A percentile compares a stretch with the other conserved stretches of the same genome.
Evolutionary conservation across 257 asterid species (phyloP).

Genomic region (Leonotis leonurus): DNA sequence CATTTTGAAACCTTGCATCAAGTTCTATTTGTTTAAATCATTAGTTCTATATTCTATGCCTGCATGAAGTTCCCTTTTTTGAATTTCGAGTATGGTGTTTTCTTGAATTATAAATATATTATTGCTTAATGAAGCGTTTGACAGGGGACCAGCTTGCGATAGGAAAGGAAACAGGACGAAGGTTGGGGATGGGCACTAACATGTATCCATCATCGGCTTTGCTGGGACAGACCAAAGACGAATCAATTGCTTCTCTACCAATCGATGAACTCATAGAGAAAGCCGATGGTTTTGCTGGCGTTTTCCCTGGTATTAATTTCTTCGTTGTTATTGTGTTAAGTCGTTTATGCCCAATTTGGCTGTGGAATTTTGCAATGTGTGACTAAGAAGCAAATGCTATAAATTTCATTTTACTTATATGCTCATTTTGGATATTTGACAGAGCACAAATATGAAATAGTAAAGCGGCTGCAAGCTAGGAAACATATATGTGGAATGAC

Average conservation of each 20-base stretch:
- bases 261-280: constrained; percentile 92
- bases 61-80: too few relatives aligned
- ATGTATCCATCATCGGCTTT: constrained; percentile 97
- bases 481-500: constrained; percentile 99
- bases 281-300: constrained; percentile 99
- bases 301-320: constrained; percentile 92
- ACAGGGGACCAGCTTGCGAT: constrained; percentile 97
- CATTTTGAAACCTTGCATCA: too few relatives aligned
- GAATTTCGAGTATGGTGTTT: not conserved
- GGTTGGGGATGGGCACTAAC: constrained; percentile 98
- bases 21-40: too few relatives aligned
- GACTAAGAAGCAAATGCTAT: too few relatives aligned
- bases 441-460: constrained; percentile 98
- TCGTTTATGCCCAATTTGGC: not conserved
- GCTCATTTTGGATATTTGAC: constrained; percentile 11
- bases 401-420: not conserved
- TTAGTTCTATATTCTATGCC: too few relatives aligned
- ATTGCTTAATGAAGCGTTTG: constrained; percentile 4
- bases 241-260: constrained; percentile 89
- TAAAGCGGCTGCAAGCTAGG: constrained; percentile 93
- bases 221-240: constrained; percentile 91
- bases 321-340: not conserved
- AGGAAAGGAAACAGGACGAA: constrained; percentile 94
- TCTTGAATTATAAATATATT: not conserved
- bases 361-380: too few relatives aligned